Base-by-base conservation (phyloP, 345 rosid species). In the Populus euphratica region DNA sequence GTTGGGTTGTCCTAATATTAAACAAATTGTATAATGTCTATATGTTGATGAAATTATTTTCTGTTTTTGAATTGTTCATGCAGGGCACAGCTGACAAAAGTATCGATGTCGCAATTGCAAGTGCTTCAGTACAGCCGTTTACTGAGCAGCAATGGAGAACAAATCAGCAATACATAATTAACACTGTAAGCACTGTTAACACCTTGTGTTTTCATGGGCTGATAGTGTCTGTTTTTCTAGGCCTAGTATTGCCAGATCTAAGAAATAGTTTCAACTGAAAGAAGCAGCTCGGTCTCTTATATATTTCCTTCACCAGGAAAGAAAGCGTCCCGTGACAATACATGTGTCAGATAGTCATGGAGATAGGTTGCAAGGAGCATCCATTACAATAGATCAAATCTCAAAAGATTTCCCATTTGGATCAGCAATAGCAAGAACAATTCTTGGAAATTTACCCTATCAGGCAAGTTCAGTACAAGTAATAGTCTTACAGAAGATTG, bases 351-450 rank as follows among this genome's bases (percentile, higher is more conserved):
- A 90, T 78, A 81, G 69, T 78, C 70, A 81, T 1, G 98, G 98
- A 52, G 82, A 81, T 44, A 86, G 71, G 79, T 56, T 91, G 76
- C 84, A 85, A 83, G 97, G 88, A 59, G 94, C 91, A 36, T 27
- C 54, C 64, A 62, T 94, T 39, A 81, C 74, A 9, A 33, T 88
- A 23, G 75, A 89, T 23, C 95, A 94, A 77, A 78, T 90, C 85
- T 87, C 93, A 6, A 93, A 86, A 76, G 98, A 89, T 77, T 93
- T 95, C 82, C 97, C 96, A 2, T 76, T 90, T 78, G 97, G 98
- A 25, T 93, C 98, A 27, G 91, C 98, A 52, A 91, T 93, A 69
- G 89, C 98, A 35, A 87, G 81, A 33, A 89, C 91, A 66, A 91
- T 93, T 75, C 88, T 91, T 1, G 92, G 90, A 50, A 90, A 95